These are phyloP conservation scores for Chalciporus sp. DNA, from an alignment of 1,284 basidiomycete species.

Conservation along the genomic window DNA sequence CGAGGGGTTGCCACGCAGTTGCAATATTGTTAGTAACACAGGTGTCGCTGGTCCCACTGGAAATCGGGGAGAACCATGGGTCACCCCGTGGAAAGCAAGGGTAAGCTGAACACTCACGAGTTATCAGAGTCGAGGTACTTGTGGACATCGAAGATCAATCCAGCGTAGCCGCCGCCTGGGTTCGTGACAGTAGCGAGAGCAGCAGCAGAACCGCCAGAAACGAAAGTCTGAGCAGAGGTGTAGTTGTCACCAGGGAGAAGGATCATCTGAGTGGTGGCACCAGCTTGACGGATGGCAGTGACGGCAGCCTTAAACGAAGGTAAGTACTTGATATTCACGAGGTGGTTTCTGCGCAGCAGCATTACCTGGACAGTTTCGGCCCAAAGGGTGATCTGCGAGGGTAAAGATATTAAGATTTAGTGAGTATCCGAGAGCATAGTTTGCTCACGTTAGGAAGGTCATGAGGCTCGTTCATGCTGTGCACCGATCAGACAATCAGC, in stretches of 20 bases:
- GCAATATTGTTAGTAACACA: conserved; percentile 11
- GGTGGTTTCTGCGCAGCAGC: neutral
- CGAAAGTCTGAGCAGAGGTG: conserved; percentile 11
- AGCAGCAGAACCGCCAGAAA: conserved; percentile 46
- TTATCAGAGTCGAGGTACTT: conserved; percentile 15
- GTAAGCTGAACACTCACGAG: conserved; percentile 10
- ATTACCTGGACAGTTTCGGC: conserved; percentile 17
- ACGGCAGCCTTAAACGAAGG: conserved; percentile 12
- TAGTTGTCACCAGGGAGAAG: conserved; percentile 14
- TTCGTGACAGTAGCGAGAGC: conserved; percentile 47
- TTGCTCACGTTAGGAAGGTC: conserved; percentile 13
- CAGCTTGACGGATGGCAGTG: conserved; percentile 16
- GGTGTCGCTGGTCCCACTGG: conserved; percentile 5
- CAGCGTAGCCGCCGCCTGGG: conserved; percentile 9
- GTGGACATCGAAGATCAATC: conserved; percentile 16
- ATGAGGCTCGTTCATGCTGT: conserved; percentile 20
- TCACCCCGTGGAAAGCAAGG: neutral
- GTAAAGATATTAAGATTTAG: neutral
- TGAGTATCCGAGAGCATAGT: neutral
- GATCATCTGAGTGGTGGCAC: conserved; percentile 13
- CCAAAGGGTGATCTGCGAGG: conserved; percentile 9
- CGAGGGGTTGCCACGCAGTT: conserved; percentile 45
- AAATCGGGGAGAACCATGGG: neutral
- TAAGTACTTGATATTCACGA: too few species aligned
- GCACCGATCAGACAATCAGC: neutral